Evolutionary conservation across 225 moss, liverwort and hornwort species (phyloP).

Genomic region (Climacium dendroides): DNA sequence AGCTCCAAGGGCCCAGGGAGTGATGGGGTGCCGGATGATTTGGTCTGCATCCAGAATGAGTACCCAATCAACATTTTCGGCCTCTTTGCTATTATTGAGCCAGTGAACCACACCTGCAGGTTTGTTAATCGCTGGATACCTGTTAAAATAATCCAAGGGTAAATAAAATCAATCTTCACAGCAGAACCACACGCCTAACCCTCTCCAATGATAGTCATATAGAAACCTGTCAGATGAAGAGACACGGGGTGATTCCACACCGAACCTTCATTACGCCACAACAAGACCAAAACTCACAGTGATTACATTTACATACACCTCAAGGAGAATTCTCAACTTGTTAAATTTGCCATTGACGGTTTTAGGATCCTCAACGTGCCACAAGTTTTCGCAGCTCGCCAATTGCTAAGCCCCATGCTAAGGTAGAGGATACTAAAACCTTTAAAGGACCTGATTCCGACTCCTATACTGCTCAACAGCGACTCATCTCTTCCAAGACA

Average conservation of each 20-base stretch:
- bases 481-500: neutral
- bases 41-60: conserved; percentile 94
- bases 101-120: conserved; percentile 91
- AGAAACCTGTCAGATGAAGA: neutral
- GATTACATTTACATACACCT: neutral
- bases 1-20: conserved; percentile 80
- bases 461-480: neutral
- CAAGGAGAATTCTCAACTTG: neutral
- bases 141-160: conserved; percentile 1
- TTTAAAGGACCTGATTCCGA: neutral
- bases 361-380: neutral
- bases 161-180: neutral
- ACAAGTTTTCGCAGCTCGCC: neutral
- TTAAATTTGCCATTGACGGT: neutral
- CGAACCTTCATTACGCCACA: neutral
- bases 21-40: conserved; percentile 76
- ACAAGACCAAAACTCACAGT: neutral
- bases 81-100: conserved; percentile 66
- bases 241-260: neutral
- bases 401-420: neutral
- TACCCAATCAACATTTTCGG: conserved; percentile 78
- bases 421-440: neutral
- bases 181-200: neutral
- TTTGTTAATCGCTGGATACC: conserved; percentile 97
- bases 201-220: neutral